Evolutionary conservation across 164 flowering plant species (phyloP).

Genomic region (Taxillus chinensis): DNA sequence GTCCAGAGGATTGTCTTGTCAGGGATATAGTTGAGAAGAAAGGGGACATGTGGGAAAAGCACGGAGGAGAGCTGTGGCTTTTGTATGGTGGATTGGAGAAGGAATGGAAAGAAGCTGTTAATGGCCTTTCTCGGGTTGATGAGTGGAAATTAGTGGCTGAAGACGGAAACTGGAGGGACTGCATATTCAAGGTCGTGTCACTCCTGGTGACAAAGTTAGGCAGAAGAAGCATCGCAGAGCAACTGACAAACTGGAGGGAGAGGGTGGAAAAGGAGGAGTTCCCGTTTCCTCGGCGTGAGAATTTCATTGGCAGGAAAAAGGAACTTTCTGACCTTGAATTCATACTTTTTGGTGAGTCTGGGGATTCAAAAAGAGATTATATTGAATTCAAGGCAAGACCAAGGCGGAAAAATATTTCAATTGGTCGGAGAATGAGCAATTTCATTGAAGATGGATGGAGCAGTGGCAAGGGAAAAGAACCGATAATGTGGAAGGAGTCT

Average conservation of each 20-base stretch:
- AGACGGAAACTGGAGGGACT: constrained; percentile 86
- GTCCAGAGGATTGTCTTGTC: constrained; percentile 72
- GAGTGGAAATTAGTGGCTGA: constrained; percentile 85
- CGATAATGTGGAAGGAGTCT: constrained; percentile 83
- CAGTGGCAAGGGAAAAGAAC: constrained; percentile 66
- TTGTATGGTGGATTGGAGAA: constrained; percentile 77
- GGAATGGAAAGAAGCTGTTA: constrained; percentile 86
- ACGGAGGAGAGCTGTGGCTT: constrained; percentile 85
- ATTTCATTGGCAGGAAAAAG: constrained; percentile 83
- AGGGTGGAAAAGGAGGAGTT: constrained; percentile 79
- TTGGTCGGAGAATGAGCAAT: constrained; percentile 41
- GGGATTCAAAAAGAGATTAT: constrained; percentile 72
- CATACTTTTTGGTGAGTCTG: constrained; percentile 75
- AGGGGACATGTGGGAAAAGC: constrained; percentile 82
- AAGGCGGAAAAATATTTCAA: constrained; percentile 45
- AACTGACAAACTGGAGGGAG: constrained; percentile 68
- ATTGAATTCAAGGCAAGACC: constrained; percentile 75
- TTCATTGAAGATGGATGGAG: constrained; percentile 29
- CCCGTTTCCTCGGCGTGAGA: constrained; percentile 75
- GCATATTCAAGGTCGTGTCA: constrained; percentile 64
- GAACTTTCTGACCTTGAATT: constrained; percentile 83
- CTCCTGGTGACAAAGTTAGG: constrained; percentile 66
- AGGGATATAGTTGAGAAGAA: constrained; percentile 83
- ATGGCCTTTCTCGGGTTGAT: constrained; percentile 58
- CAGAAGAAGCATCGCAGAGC: constrained; percentile 74